Evolutionary conservation across 1,284 basidiomycete genomes (phyloP).

Genomic region (Apiotrichum sp.): DNA sequence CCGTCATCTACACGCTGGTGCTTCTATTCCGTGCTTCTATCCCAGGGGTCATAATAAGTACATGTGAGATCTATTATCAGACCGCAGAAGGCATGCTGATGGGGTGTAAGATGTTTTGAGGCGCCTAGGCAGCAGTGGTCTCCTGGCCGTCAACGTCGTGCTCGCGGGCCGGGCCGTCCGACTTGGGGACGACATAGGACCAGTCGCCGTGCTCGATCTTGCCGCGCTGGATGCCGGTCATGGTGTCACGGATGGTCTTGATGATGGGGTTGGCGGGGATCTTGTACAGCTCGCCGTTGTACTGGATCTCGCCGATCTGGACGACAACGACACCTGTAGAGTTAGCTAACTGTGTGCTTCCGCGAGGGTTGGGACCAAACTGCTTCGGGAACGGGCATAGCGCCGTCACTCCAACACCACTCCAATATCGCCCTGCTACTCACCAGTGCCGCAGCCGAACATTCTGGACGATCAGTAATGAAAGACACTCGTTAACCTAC

Average conservation of each 20-base stretch:
- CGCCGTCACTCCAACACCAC: too few relatives aligned
- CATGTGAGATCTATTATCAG: too few relatives aligned
- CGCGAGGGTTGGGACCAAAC: too few relatives aligned
- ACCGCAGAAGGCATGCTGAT: too few relatives aligned
- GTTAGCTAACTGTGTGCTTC: too few relatives aligned
- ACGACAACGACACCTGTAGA: constrained; percentile 35
- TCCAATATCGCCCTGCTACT: too few relatives aligned
- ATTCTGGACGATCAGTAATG: constrained; percentile 1
- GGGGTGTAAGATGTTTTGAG: too few relatives aligned
- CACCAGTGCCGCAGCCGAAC: constrained; percentile 19
- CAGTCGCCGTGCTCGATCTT: constrained; percentile 32
- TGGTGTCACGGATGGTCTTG: constrained; percentile 34
- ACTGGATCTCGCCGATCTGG: constrained; percentile 32
- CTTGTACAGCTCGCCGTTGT: constrained; percentile 23
- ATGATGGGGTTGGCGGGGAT: constrained; percentile 38
- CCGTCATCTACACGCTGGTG: too few relatives aligned
- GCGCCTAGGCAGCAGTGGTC: constrained; percentile 2
- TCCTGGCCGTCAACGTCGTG: constrained; percentile 19
- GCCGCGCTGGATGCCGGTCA: constrained; percentile 40
- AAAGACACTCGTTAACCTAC: constrained; percentile 13
- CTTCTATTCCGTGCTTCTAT: too few relatives aligned
- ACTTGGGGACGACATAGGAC: constrained; percentile 37
- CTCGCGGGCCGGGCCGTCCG: constrained; percentile 19
- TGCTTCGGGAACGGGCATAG: too few relatives aligned
- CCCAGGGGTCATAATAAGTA: too few relatives aligned